These are phyloP conservation scores for Colletotrichum musicola DNA, from an alignment of 2,329 filamentous ascomycete genomes.

Conservation along the genomic window DNA sequence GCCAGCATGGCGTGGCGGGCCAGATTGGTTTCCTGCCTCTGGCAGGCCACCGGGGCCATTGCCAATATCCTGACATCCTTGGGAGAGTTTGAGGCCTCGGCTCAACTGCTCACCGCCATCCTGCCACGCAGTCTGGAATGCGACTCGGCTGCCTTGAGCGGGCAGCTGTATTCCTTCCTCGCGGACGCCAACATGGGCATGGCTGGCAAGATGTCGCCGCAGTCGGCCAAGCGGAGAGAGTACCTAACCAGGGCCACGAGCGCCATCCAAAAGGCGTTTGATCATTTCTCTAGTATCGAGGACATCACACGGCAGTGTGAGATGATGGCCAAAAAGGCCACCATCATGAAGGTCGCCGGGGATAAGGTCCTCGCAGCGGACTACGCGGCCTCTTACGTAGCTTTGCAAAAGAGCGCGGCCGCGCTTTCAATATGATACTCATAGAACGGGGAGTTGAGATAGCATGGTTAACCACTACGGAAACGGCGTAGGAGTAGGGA, in stretches of 20 bases:
- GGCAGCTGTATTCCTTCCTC: conserved; percentile 76
- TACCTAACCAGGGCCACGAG: conserved; percentile 69
- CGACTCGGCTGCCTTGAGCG: conserved; percentile 72
- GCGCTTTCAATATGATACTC: conserved; percentile 26
- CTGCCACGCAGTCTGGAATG: conserved; percentile 84
- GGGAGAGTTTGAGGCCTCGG: conserved; percentile 77
- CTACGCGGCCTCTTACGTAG: conserved; percentile 74
- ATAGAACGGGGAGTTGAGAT: neutral
- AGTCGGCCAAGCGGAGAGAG: conserved; percentile 63
- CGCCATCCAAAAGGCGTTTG: conserved; percentile 73
- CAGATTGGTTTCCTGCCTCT: conserved; percentile 76
- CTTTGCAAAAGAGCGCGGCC: conserved; percentile 58
- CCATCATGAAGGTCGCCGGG: conserved; percentile 78
- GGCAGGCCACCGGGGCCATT: conserved; percentile 77
- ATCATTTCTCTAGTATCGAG: conserved; percentile 75
- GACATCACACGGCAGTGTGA: conserved; percentile 80
- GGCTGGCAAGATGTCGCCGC: conserved; percentile 66
- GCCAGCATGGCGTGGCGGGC: conserved; percentile 79
- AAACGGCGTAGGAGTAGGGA: neutral
- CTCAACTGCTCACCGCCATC: conserved; percentile 73
- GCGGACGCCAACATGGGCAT: conserved; percentile 85
- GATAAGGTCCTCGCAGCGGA: conserved; percentile 74
- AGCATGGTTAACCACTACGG: neutral
- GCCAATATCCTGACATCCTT: conserved; percentile 77
- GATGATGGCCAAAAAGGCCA: conserved; percentile 85